Evolutionary conservation across 2,329 filamentous ascomycete species (phyloP), one percentile per base, ranked within the genome.

Genomic region (Pseudogymnoascus pannorum): DNA sequence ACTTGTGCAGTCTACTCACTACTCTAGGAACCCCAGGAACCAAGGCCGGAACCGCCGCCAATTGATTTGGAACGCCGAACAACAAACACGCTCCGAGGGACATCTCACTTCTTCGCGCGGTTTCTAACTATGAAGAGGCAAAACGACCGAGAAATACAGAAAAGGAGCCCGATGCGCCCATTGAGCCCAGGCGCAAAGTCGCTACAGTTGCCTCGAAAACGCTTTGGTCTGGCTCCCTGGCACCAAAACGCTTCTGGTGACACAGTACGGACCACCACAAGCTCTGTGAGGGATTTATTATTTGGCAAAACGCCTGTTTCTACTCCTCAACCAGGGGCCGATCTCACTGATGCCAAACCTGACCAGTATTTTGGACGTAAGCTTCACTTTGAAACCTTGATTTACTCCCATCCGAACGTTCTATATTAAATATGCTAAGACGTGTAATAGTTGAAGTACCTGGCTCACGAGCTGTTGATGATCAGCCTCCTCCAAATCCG

Each of bases 191-290:
- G 22, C 18, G 58, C 6, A 14, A 18, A 16, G 14, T 9, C 67
- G 69, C 4, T 35, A 24, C 20, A 9, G 31, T 6, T 58, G n/a
- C 57, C 60, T 42, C 62, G 63, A 38, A 64, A 66, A 38, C 54
- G 57, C 33, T 68, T 70, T 44, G 71, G 70, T 7, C 59, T 70
- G 29, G 69, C 70, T 22, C 71, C 71, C n/a, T 72, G 71, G 71
- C 70, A 72, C 58, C 68, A 68, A 12, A 66, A 60, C 44, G 58
- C 58, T 11, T 72, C 71, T 2, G 62, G 68, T 7, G 69, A 68
- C 26, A 70, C 69, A 4, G 29, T 70, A 2, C 20, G 29, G 26
- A 72, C 68, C 12, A 64, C 64, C 5, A 67, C 71, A 24, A 72
- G 69, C 29, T 72, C 71, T 5, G 60, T 73, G 16, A 66, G 66